phyloP scores from a whole-genome alignment of 106 monocot species.

The Vanilla planifolia region DNA sequence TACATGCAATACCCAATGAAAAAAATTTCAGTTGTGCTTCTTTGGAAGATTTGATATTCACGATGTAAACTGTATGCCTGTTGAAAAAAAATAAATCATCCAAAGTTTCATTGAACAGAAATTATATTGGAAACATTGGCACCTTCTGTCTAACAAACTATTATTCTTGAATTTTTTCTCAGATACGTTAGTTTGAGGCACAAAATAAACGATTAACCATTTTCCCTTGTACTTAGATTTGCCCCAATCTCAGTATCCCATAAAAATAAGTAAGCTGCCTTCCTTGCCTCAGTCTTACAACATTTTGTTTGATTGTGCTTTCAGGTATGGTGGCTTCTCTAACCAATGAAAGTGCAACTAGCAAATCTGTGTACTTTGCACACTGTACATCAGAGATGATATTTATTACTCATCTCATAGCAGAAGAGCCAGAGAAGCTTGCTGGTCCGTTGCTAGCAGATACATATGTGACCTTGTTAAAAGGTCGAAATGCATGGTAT shows the following conservation, averaged over 20 bases:
- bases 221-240: neutral
- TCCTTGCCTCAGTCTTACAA: neutral
- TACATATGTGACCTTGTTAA: conserved; percentile 87
- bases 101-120: no score
- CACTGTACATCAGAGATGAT: conserved; percentile 99
- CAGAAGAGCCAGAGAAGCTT: conserved; percentile 89
- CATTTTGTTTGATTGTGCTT: neutral
- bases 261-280: no score
- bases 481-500: conserved; percentile 99
- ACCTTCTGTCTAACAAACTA: no score
- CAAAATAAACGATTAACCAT: no score
- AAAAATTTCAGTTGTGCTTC: no score
- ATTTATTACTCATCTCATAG: conserved; percentile 86
- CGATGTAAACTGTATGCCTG: no score
- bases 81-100: no score
- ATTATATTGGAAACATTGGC: no score
- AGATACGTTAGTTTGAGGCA: no score
- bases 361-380: conserved; percentile 94
- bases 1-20: no score
- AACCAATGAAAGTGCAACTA: conserved; percentile 96
- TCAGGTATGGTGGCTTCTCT: conserved; percentile 92
- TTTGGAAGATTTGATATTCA: no score
- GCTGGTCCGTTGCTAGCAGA: conserved; percentile 93
- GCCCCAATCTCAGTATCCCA: neutral
- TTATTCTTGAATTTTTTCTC: no score